Base-by-base conservation (phyloP, 2,329 filamentous ascomycete genomes). In the Sporothrix phasma region DNA sequence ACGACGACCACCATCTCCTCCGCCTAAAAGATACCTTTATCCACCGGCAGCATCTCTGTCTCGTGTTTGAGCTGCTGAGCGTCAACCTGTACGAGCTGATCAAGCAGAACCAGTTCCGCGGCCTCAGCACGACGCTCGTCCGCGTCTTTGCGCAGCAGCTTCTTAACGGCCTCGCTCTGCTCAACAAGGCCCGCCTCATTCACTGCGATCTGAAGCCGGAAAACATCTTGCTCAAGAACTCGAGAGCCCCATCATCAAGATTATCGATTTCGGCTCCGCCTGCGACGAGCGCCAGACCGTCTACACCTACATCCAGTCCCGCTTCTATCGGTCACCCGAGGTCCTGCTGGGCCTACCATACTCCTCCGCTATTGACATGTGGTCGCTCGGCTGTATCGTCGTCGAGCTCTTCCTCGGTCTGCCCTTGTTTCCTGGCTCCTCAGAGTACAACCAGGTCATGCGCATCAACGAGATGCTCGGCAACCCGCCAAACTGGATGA, bases 281-380 rank as follows among this genome's bases (percentile, higher is more conserved):
- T 99, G 94, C 75, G 94, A 99, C 74, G 94, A 99, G 77, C 87
- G 94, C 60, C 94, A 99, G 75, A 99, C 94, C 0, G 94, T 99
- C 31, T 99, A 99, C 75, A 99, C 94, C 5, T 99, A 99, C 74
- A 99, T 99, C 66, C 94, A 99, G 75, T 99, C 94, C 10, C 84
- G 94, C 70, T 99, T 99, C 77, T 99, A 99, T 77, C 87, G 94
- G 68, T 99, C 94, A 0, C 94, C 94, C 1, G 94, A 99, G 74
- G 94, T 99, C 13, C 77, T 99, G 43, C 80, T 99, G n/a, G 94
- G 94, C 3, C 79, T 99, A 56, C 94, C 94, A 66, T 99, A 99
- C 75, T 97, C 94, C 15, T 97, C 94, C 4, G 94, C 94, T 49
- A 99, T 99, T 72, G 94, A 99, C 73, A 99, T 99, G 93, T 99